Evolutionary conservation across 345 rosid species (phyloP).

Genomic region (Sisymbrium altissimum): DNA sequence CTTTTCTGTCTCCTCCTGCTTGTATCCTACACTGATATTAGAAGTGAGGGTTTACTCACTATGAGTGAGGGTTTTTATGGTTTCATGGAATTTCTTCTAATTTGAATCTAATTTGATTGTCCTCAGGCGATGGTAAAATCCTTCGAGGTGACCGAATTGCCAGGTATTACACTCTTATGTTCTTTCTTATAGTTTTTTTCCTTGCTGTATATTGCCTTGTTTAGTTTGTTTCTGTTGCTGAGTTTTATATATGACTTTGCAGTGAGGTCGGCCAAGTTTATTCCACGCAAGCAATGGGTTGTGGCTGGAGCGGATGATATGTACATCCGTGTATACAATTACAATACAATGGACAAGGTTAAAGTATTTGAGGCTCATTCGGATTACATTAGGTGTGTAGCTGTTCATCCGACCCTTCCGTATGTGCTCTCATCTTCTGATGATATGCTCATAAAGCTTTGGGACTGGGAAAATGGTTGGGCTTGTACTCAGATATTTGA

Average conservation of each 20-base stretch:
- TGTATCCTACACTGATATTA: neutral
- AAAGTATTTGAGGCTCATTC: constrained; percentile 97
- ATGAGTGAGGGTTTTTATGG: neutral
- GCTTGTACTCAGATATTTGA: constrained; percentile 84
- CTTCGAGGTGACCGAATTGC: constrained; percentile 82
- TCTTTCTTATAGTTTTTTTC: neutral
- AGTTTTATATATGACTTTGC: constrained; percentile 28
- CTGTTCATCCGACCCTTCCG: constrained; percentile 91
- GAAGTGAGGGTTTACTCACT: neutral
- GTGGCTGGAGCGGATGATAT: constrained; percentile 96
- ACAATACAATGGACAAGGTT: constrained; percentile 86
- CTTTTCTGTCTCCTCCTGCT: neutral
- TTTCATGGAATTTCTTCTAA: constrained; percentile 10
- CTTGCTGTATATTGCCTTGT: neutral
- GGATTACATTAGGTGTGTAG: constrained; percentile 89
- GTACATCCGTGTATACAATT: constrained; percentile 84
- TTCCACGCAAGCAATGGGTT: constrained; percentile 86
- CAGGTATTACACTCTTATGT: constrained; percentile 46
- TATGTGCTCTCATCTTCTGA: constrained; percentile 92
- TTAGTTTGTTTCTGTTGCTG: constrained; percentile 1
- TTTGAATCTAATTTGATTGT: constrained; percentile 20
- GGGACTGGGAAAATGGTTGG: constrained; percentile 99
- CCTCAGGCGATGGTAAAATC: constrained; percentile 76
- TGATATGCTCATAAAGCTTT: constrained; percentile 98
- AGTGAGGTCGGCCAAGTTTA: constrained; percentile 95